phyloP scores from a whole-genome alignment of 805 yeast genomes.

The Teunomyces stri region DNA sequence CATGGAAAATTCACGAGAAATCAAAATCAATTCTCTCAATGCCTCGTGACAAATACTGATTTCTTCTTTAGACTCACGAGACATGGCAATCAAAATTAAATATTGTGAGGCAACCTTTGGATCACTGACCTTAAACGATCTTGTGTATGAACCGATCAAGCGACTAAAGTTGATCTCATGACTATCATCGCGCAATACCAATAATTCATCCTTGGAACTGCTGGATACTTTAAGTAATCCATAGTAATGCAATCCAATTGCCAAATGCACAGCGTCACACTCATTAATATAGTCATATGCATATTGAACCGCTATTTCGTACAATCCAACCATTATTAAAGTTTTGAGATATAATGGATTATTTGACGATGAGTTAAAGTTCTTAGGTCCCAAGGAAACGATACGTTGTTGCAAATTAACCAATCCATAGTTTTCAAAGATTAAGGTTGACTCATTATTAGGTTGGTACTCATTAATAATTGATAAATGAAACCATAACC shows the following conservation, averaged over 20 bases:
- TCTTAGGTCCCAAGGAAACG: constrained; percentile 66
- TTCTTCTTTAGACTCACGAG: constrained; percentile 40
- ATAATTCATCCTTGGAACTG: constrained; percentile 32
- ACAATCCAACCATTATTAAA: constrained; percentile 71
- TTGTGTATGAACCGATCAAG: constrained; percentile 74
- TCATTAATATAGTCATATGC: constrained; percentile 59
- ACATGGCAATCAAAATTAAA: constrained; percentile 63
- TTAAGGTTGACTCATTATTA: constrained; percentile 40
- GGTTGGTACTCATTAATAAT: constrained; percentile 57
- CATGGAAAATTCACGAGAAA: constrained; percentile 78
- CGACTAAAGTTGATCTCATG: constrained; percentile 52
- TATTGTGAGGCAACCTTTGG: constrained; percentile 94
- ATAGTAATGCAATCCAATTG: constrained; percentile 74
- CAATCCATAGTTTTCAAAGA: constrained; percentile 70
- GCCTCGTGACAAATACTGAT: constrained; percentile 69
- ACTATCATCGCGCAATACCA: constrained; percentile 31
- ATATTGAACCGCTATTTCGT: constrained; percentile 74
- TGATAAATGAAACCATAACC: constrained; percentile 92
- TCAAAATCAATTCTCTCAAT: constrained; percentile 76
- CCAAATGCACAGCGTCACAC: constrained; percentile 85
- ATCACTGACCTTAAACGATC: constrained; percentile 79
- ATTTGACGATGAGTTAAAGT: constrained; percentile 62
- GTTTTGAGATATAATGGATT: constrained; percentile 74
- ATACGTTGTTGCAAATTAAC: constrained; percentile 71
- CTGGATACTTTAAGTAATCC: constrained; percentile 59